Conservation (phyloP, 2,329 filamentous ascomycete genomes). For the Penicillium polonicum region DNA sequence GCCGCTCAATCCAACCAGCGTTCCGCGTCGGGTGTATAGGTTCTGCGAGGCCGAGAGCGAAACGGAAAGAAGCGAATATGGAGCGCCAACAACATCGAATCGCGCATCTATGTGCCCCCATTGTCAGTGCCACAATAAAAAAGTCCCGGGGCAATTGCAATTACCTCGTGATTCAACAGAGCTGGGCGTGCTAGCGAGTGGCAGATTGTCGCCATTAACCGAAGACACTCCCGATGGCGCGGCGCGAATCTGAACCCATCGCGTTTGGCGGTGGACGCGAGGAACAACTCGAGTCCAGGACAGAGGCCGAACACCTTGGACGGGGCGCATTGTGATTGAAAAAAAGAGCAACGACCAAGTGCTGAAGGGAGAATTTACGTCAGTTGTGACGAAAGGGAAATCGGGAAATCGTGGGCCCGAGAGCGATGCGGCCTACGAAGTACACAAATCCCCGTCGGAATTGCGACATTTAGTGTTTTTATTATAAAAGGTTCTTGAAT, state of each 20-base stretch:
- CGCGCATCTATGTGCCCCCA: conserved; percentile 67
- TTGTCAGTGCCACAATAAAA: conserved; percentile 13
- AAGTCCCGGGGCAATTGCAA: not conserved
- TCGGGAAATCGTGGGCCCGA: conserved; percentile 29
- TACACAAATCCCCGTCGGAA: conserved; percentile 21
- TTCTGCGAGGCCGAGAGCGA: conserved; percentile 89
- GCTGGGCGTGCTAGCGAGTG: conserved; percentile 38
- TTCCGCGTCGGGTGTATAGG: conserved; percentile 88
- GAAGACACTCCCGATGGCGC: conserved; percentile 41
- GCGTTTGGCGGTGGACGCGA: conserved; percentile 31
- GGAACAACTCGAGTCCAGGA: conserved; percentile 35
- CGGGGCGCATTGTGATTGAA: conserved; percentile 35
- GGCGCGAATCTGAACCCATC: conserved; percentile 47
- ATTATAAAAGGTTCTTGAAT: not conserved
- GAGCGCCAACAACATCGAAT: conserved; percentile 89
- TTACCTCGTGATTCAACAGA: conserved; percentile 45
- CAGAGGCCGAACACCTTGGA: conserved; percentile 37
- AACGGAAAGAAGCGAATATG: conserved; percentile 91
- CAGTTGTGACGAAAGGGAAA: conserved; percentile 21
- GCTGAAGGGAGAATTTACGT: conserved; percentile 26
- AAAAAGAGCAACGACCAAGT: not conserved
- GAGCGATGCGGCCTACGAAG: conserved; percentile 11
- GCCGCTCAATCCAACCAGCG: conserved; percentile 83
- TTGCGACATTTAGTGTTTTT: conserved; percentile 26
- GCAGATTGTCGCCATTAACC: conserved; percentile 39